Conservation (phyloP, 1,139 yeast genomes). For the Starmera stellimalicola region DNA sequence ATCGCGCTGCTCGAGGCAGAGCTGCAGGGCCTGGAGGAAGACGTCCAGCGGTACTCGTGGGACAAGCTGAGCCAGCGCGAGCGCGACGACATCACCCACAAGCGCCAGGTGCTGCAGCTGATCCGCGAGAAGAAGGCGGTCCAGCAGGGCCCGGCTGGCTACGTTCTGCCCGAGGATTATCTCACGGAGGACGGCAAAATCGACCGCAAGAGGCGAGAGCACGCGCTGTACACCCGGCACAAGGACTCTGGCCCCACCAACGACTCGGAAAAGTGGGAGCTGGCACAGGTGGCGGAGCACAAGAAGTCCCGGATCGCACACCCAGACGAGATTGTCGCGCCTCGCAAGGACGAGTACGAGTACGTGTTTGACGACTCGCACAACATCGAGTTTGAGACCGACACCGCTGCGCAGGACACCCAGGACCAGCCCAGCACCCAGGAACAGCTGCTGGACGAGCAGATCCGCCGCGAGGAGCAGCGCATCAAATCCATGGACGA, state of each 20-base stretch:
- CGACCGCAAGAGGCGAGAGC: conserved; percentile 41
- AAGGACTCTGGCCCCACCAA: conserved; percentile 16
- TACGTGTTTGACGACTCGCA: conserved; percentile 80
- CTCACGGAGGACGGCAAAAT: conserved; percentile 40
- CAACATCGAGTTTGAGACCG: conserved; percentile 54
- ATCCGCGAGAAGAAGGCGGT: conserved; percentile 32
- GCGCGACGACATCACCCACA: conserved; percentile 39
- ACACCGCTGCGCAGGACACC: conserved; percentile 30
- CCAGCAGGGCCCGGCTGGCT: conserved; percentile 28
- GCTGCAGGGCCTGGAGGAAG: conserved; percentile 37
- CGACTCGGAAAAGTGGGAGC: conserved; percentile 54
- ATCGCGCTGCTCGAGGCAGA: conserved; percentile 37
- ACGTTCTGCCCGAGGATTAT: conserved; percentile 50
- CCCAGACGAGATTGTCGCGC: conserved; percentile 37
- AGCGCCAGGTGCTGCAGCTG: conserved; percentile 34
- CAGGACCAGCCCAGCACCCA: conserved; percentile 20
- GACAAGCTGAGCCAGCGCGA: conserved; percentile 37
- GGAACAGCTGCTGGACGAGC: conserved; percentile 21
- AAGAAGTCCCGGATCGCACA: conserved; percentile 22
- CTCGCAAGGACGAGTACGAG: conserved; percentile 52
- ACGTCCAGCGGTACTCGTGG: conserved; percentile 40
- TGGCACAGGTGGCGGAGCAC: conserved; percentile 48
- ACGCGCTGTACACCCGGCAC: conserved; percentile 20
- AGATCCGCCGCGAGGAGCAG: conserved; percentile 32
- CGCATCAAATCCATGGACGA: conserved; percentile 31